Evolutionary conservation across 352 stramenopile genomes (phyloP), one percentile per base, ranked within the genome.

Genomic region (Globisporangium heterothallicum): DNA sequence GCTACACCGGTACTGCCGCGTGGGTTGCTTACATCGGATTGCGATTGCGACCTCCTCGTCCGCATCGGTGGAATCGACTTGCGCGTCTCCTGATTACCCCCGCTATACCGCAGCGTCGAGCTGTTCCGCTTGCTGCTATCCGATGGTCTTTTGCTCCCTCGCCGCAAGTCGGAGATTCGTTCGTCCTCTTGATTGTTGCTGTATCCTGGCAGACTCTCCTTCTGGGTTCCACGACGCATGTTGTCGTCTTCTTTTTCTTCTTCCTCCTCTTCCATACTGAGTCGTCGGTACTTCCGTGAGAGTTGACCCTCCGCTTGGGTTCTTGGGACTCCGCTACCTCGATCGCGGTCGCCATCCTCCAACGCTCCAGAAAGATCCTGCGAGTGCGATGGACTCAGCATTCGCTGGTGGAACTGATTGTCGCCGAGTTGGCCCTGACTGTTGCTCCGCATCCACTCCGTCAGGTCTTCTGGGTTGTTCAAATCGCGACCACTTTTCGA

Each of bases 381-480:
- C 5, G 79, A 87, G 48, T 84, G 74, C 7, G 74, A 76, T 25
- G 76, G 76, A 56, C 79, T 90, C 1, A 69, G 55, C 29, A 70
- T 27, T 6, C 65, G 63, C 56, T 80, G 70, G 34, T 80, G 68
- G 34, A 44, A 48, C 14, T 53, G 57, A 27, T 68, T 66, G 22
- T 66, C 62, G 25, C 51, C 64, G 16, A 64, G 27, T 38, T 60
- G 45, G 1, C 45, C 53, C 27, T 60, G 44, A 29, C 53, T 60
- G 36, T 54, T 84, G 44, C 67, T 88, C 22, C 78, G 70, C 42
- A 92, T 85, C 82, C 78, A 90, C 35, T 90, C 69, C 18, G 84
- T 81, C 25, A 92, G 89, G 51, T 91, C 79, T 32, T 88, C 79
- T 61, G 89, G 78, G 58, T 90, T 90, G 44, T 49, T 83, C 40